Conservation (phyloP, 148 eudicot genomes). For the Rhododendron mucronatum region DNA sequence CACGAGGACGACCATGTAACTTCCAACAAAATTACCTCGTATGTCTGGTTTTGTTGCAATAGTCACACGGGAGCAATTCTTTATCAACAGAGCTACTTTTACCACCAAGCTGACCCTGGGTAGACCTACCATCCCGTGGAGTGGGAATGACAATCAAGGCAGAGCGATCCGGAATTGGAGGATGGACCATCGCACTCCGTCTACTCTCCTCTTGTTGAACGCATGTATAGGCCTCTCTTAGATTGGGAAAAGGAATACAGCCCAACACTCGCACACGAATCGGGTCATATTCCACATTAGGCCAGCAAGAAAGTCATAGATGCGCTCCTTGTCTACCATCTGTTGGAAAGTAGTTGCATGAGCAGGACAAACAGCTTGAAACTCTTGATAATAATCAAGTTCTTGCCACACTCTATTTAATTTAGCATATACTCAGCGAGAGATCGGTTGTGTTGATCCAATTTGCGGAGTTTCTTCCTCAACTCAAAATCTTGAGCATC, state of each 20-base stretch:
- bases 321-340: background rate
- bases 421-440: background rate
- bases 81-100: too few species aligned
- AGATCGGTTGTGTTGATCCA: background rate
- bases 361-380: background rate
- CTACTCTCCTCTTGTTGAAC: background rate
- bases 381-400: background rate
- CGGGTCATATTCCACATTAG: background rate
- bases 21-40: too few species aligned
- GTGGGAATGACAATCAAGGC: too few species aligned
- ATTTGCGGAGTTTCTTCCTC: too few species aligned
- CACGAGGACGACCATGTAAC: too few species aligned
- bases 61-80: too few species aligned
- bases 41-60: too few species aligned
- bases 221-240: background rate
- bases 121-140: too few species aligned
- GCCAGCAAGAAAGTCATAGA: background rate
- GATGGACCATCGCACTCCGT: background rate
- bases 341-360: background rate
- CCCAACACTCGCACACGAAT: background rate
- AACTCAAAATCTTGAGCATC: background rate
- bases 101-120: too few species aligned
- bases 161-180: background rate
- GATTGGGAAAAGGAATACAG: background rate
- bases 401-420: background rate